Evolutionary conservation across 306 rosid species (phyloP).

Genomic region (Benincasa hispida): DNA sequence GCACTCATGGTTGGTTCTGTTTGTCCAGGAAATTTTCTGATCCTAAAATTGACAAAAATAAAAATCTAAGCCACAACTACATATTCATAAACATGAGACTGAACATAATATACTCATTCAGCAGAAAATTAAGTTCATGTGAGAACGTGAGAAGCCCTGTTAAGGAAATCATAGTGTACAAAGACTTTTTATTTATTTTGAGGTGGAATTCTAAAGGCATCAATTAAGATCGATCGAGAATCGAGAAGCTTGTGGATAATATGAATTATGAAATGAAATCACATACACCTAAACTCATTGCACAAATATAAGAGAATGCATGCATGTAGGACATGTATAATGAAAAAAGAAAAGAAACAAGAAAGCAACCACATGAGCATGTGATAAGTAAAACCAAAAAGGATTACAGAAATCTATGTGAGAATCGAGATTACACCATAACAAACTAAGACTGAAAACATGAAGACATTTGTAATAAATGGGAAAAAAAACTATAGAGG

Average conservation of each 20-base stretch:
- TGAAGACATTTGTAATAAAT: background rate
- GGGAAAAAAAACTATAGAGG: background rate
- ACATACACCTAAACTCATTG: background rate
- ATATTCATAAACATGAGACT: background rate
- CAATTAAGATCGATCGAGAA: background rate
- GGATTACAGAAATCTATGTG: background rate
- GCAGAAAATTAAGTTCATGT: background rate
- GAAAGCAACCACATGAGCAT: background rate
- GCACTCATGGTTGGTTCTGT: constrained; percentile 98
- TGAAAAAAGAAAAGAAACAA: background rate
- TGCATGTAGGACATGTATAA: background rate
- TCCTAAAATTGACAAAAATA: constrained; percentile 22
- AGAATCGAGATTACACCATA: background rate
- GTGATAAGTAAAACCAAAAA: background rate
- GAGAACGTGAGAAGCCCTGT: background rate
- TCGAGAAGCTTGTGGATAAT: background rate
- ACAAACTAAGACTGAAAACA: background rate
- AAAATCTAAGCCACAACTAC: background rate
- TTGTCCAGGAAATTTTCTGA: constrained; percentile 91
- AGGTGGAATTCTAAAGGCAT: background rate
- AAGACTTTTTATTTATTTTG: background rate
- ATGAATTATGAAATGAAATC: background rate
- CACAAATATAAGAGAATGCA: background rate
- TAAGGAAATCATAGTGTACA: background rate
- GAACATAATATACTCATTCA: background rate